phyloP scores from a whole-genome alignment of 2,329 filamentous ascomycete genomes.

The Monilinia fructicola region DNA sequence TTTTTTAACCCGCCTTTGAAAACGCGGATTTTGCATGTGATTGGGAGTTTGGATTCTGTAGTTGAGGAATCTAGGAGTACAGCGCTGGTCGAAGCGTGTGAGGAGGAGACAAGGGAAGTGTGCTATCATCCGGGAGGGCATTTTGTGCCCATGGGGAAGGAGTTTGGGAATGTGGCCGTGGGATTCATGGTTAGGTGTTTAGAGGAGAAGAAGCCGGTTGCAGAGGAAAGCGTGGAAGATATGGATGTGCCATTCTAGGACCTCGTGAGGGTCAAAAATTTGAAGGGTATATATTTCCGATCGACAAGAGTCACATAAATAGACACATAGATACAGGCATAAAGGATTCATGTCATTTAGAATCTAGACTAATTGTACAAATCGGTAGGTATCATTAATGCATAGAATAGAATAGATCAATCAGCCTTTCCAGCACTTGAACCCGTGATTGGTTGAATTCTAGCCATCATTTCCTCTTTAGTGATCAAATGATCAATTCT shows the following conservation, averaged over 20 bases:
- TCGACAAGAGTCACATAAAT: not conserved
- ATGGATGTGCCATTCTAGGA: conserved; percentile 66
- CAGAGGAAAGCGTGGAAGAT: conserved; percentile 61
- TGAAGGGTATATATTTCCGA: not conserved
- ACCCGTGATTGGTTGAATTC: conserved; percentile 68
- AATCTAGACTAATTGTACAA: conserved; percentile 41
- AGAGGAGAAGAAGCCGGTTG: conserved; percentile 47
- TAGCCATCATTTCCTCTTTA: conserved; percentile 99
- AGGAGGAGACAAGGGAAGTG: conserved; percentile 45
- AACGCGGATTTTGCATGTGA: conserved; percentile 77
- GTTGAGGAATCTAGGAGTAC: conserved; percentile 75
- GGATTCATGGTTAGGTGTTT: conserved; percentile 61
- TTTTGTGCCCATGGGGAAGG: conserved; percentile 80
- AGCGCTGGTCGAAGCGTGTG: conserved; percentile 59
- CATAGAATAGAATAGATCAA: conserved; percentile 23
- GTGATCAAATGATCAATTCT: conserved; percentile 97
- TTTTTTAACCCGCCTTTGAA: conserved; percentile 71
- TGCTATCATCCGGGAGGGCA: conserved; percentile 82
- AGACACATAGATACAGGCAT: conserved; percentile 24
- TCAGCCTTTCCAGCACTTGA: conserved; percentile 42
- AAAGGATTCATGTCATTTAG: conserved; percentile 36
- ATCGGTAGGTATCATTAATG: conserved; percentile 32
- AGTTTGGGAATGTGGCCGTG: conserved; percentile 74
- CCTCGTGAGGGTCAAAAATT: not conserved
- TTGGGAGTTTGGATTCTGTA: conserved; percentile 83